These are phyloP conservation scores for Aspergillus tanneri DNA, from an alignment of 2,329 filamentous ascomycete species.

Conservation along the genomic window DNA sequence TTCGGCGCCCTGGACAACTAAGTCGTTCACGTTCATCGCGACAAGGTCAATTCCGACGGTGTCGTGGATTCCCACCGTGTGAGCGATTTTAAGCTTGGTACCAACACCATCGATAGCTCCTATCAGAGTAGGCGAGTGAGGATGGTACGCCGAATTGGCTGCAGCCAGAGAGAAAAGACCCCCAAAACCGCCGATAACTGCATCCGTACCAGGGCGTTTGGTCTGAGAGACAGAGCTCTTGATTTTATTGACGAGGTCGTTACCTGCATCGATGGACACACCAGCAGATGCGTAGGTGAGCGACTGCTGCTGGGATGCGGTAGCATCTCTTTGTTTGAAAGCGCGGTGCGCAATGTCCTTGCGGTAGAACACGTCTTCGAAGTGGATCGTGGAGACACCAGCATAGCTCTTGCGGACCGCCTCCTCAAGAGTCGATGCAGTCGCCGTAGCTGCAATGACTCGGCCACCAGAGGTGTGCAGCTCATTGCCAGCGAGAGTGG, in stretches of 20 bases:
- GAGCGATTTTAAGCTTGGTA: constrained; percentile 95
- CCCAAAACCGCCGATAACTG: constrained; percentile 92
- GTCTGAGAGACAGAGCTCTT: constrained; percentile 87
- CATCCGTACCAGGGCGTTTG: constrained; percentile 79
- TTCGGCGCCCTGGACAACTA: constrained; percentile 92
- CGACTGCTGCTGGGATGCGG: constrained; percentile 25
- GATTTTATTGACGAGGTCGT: constrained; percentile 87
- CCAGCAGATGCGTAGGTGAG: constrained; percentile 92
- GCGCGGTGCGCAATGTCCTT: constrained; percentile 84
- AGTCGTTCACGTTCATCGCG: constrained; percentile 98
- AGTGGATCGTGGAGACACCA: constrained; percentile 75
- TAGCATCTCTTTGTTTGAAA: constrained; percentile 38
- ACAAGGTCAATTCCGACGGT: constrained; percentile 96
- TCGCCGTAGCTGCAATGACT: constrained; percentile 89
- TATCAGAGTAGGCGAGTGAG: constrained; percentile 75
- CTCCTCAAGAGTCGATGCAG: constrained; percentile 70
- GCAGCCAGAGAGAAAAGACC: constrained; percentile 76
- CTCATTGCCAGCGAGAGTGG: constrained; percentile 60
- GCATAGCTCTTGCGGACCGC: constrained; percentile 87
- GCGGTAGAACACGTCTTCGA: constrained; percentile 86
- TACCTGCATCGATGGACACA: constrained; percentile 91
- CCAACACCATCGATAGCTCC: constrained; percentile 94
- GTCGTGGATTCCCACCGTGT: constrained; percentile 83
- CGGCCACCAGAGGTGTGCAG: constrained; percentile 80
- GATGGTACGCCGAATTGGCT: constrained; percentile 68